Base-by-base conservation (phyloP, 768 basidiomycete species). In the Boletus edulis region DNA sequence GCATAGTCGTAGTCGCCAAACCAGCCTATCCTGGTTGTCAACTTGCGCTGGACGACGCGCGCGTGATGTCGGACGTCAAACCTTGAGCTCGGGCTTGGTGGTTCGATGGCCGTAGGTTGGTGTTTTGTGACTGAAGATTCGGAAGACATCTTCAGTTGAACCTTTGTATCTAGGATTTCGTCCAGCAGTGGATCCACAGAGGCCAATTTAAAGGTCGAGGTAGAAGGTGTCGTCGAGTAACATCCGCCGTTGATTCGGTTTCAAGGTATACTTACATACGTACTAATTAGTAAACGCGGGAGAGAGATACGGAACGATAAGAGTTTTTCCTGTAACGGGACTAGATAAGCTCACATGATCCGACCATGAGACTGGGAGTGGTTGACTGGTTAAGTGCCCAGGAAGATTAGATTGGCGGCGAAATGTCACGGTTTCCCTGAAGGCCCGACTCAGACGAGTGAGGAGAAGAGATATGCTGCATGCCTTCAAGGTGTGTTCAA, bases 1-100 rank as follows among this genome's bases (percentile, higher is more conserved):
- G 73, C 78, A 63, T 89, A 92, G 72, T 92, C 82, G 65, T 91
- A 93, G 66, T 87, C 86, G 1, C 91, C 91, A n/a, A 92, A 54
- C 91, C 91, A 93, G 9, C 90, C 89, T 42, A 85, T 73, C 57
- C 70, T 73, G 3, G 80, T 79, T 6, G 78, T 78, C 44, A 80
- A 31, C 64, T 79, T 81, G 39, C 52, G 63, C 14, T 61, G 64
- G 32, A 73, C 35, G 18, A 51, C 11, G 6, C 22, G 24, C 3
- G 49, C 50, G 27, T 62, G 60, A 15, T 57, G 47, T 14, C 46
- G 55, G 17, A 61, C 13, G 35, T 49, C 27, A 9, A 50, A 43
- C 1, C 51, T 51, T 11, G 61, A 52, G n/a, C 24, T 52, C 4
- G 50, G 39, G 44, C 20, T 46, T 5, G 59, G 68, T 14, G 43